Base-by-base conservation (phyloP, 768 basidiomycete species). In the Artomyces pyxidatus region DNA sequence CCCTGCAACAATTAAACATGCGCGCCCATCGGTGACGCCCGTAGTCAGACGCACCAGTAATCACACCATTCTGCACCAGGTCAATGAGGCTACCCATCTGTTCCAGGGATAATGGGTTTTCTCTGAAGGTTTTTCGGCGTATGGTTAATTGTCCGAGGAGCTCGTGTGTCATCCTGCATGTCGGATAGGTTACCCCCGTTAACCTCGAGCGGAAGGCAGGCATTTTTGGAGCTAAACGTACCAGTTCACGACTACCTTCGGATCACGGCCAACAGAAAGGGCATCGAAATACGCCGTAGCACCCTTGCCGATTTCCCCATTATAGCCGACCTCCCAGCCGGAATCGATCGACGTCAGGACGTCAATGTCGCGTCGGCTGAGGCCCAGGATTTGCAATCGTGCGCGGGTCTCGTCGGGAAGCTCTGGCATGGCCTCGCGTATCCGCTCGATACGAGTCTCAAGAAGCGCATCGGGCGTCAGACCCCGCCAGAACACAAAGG, bases 221-320 rank as follows among this genome's bases (percentile, higher is more conserved):
- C 26, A 16, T 42, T 26, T 11, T 41, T 7, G 17, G 42, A 19
- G 21, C 12, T 37, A 26, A 26, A 61, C 77, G 52, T 49, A 92
- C 95, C 93, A 98, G 61, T 97, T 97, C 16, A 85, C 75, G 14
- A 83, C 88, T 4, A 74, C 65, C 58, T 83, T 86, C 0, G 88
- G 79, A 50, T 85, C 75, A 44, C 85, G 68, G 10, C 68, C 70
- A 25, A 62, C 49, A 0, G 75, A 68, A 37, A 91, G 81, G 6
- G 78, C 67, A 59, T 96, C 89, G 60, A 96, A 98, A 65, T 88
- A 98, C 3, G 72, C 67, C 3, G 95, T 74, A 1, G 82, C 87
- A 6, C 80, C 77, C 9, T 55, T 56, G 9, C 66, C 64, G 1
- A 64, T 61, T 52, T 68, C 74, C 0, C 85, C 85, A 53, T 88